phyloP scores from a whole-genome alignment of 768 basidiomycete genomes.

The Collybiopsis confluens region DNA sequence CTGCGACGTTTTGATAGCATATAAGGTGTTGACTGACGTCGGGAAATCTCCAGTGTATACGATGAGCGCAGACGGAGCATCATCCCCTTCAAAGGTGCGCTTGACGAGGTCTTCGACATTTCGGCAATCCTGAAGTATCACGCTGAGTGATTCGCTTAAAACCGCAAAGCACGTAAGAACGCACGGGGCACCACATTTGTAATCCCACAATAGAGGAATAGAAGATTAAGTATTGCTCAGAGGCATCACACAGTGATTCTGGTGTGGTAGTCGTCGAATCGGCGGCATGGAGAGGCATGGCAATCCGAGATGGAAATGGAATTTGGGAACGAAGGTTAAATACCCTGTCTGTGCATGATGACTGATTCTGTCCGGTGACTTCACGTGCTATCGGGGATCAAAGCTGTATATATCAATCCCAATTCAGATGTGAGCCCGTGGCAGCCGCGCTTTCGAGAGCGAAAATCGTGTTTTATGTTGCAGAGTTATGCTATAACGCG shows the following conservation, averaged over 20 bases:
- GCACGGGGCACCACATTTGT: conserved; percentile 67
- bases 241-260: conserved; percentile 30
- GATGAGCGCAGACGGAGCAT: conserved; percentile 51
- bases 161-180: conserved; percentile 16
- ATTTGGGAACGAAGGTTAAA: too few species aligned
- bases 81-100: conserved; percentile 39
- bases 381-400: background rate
- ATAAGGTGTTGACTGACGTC: conserved; percentile 45
- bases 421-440: too few species aligned
- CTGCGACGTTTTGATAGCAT: too few species aligned
- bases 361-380: background rate
- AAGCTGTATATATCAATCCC: background rate
- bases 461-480: background rate
- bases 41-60: conserved; percentile 65
- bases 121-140: conserved; percentile 52
- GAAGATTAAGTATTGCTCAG: conserved; percentile 62
- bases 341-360: background rate
- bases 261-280: conserved; percentile 30
- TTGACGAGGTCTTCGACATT: conserved; percentile 54
- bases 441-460: background rate
- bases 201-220: conserved; percentile 65
- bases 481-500: background rate
- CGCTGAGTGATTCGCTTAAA: background rate
- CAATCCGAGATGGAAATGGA: background rate
- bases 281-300: conserved; percentile 49